Base-by-base conservation (phyloP, 1,284 basidiomycete species). In the Rhodotorula sp. region DNA sequence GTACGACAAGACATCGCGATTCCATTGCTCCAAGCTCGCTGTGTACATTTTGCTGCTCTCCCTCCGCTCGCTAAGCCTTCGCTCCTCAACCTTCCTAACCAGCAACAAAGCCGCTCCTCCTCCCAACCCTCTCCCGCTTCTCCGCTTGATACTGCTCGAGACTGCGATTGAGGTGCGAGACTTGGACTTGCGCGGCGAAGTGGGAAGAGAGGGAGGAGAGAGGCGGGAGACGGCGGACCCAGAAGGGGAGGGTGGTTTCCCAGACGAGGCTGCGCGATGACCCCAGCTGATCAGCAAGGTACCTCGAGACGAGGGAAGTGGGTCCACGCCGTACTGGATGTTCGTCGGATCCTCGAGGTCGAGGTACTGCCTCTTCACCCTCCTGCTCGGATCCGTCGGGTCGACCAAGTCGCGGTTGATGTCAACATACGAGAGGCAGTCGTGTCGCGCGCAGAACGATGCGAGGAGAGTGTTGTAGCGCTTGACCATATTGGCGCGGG, bases 281-380 rank as follows among this genome's bases (percentile, higher is more conserved):
- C 0, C n/a, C n/a, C n/a, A 22, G 7, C 20, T 24, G 36, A 19
- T 36, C 32, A 30, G 52, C 13, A 20, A 17, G 4, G 9, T 8
- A 10, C 17, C 7, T 15, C 11, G 24, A 7, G 3, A 44, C 44
- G 61, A 30, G 19, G 30, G 22, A 3, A 17, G 52, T 22, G 9
- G 19, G 13, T 17, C 4, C 7, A 39, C 15, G 22, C 47, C 67
- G 47, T 39, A 68, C 70, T 74, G 72, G n/a, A 71, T 59, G 59
- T 71, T 74, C 6, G 59, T 64, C 8, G 64, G 62, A 44, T 74
- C 72, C 9, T 58, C 30, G 0, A 10, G 22, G 59, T 73, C 72
- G n/a, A 49, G 13, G 30, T 64, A 71, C 4, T 34, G 22, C 1
- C 30, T 2, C 19, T 22, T 13, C 24, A 71, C 69, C 20, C 56